Base-by-base conservation (phyloP, 2,329 filamentous ascomycete species). In the Emergomyces pasteurianus region DNA sequence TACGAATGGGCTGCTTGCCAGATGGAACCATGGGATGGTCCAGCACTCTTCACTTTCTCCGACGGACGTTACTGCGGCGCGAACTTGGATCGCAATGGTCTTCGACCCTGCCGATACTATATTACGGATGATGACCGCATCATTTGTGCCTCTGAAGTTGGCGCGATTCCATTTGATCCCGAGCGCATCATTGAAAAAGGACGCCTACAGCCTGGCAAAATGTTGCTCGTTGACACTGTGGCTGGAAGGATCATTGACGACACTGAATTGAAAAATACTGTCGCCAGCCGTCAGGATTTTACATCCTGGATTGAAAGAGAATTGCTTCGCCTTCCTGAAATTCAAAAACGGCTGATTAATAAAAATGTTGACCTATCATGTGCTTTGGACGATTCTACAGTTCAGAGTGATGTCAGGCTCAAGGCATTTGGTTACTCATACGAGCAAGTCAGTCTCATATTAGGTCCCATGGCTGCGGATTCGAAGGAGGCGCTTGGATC, bases 1-100 rank as follows among this genome's bases (percentile, higher is more conserved):
- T 97, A 97, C 77, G 92, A 97, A 75, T 97, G 92, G 91, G 92
- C 92, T 70, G 92, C 91, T 66, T 97, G 92, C 75, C 89, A 95
- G 81, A 97, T 97, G 92, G 92, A 97, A 79, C 92, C 92, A 18
- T 97, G 92, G 92, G 92, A 97, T 76, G 92, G 92, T 21, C 92
- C 92, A 40, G 92, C 92, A 60, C 84, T 97, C 38, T 97, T 97
- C 80, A 96, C 92, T 7, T 97, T 97, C 76, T 90, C 92, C 34
- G 92, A 97, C 74, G 92, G 92, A 63, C 87, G 92, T 64, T 97
- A 94, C 81, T 97, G 92, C 71, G 92, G 92, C 82, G 92, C 92
- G 67, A 97, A 96, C 74, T 82, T 97, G 28, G 92, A 97, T 78
- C 86, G 92, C 76, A 97, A 97, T 72, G 92, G 92, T 77, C 83